Evolutionary conservation across 1,284 basidiomycete genomes (phyloP).

Genomic region (Omphalotus olearius): DNA sequence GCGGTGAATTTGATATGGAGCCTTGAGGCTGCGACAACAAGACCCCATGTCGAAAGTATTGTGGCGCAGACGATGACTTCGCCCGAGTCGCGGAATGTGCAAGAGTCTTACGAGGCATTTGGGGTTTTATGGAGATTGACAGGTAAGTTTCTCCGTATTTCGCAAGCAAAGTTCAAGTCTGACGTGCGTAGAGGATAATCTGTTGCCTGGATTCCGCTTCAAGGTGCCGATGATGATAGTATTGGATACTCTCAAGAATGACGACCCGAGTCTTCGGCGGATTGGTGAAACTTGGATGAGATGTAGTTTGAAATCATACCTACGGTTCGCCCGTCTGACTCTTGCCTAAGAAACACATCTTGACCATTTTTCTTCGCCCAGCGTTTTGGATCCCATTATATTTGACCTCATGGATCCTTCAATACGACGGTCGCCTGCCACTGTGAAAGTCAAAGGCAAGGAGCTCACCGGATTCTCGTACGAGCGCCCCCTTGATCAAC

Average conservation of each 20-base stretch:
- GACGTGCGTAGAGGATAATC: conserved; percentile 65
- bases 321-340: conserved; percentile 53
- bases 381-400: conserved; percentile 87
- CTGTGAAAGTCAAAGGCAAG: conserved; percentile 54
- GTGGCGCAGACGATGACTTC: conserved; percentile 68
- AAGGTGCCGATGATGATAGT: conserved; percentile 86
- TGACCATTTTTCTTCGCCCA: conserved; percentile 23
- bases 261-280: conserved; percentile 69
- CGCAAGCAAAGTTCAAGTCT: background rate
- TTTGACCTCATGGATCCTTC: conserved; percentile 71
- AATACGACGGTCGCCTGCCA: conserved; percentile 49
- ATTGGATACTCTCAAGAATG: conserved; percentile 76
- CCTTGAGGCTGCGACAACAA: conserved; percentile 60
- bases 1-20: conserved; percentile 87
- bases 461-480: conserved; percentile 69
- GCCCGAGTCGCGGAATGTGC: conserved; percentile 40
- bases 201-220: conserved; percentile 77
- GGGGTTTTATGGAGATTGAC: conserved; percentile 90
- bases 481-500: conserved; percentile 74
- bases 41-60: conserved; percentile 73
- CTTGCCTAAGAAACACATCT: background rate
- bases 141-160: conserved; percentile 42
- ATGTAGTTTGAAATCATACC: conserved; percentile 86
- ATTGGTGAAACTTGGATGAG: conserved; percentile 95
- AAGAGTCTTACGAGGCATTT: conserved; percentile 80